Evolutionary conservation across 2,329 filamentous ascomycete genomes (phyloP), one percentile per base, ranked within the genome.

Genomic region (Sodiomyces alkalinus): DNA sequence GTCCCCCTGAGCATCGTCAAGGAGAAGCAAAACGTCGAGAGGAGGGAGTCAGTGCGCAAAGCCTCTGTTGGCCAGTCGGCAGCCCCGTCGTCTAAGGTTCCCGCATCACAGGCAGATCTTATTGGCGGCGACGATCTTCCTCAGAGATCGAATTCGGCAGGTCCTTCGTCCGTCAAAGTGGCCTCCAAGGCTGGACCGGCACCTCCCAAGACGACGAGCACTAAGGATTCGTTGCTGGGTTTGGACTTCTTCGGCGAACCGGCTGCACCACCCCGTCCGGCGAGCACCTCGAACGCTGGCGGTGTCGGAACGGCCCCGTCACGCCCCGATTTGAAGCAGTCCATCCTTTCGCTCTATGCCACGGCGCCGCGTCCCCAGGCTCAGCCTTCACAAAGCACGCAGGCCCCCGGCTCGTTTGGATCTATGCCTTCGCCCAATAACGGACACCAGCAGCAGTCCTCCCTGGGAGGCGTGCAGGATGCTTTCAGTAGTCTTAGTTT

Each of bases 321-420:
- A 25, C 68, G 90, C 36, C 86, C 87, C 3, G 90, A 98, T 48
- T 61, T 98, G 34, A 98, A 98, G 56, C 87, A 94, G 53, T 96
- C 87, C 3, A 98, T 98, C 35, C 58, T 98, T 27, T 98, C 90
- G 6, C 67, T 98, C 11, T 98, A 98, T 48, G 83, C 86, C 8
- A 80, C 82, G 6, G 72, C 73, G 5, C 80, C 85, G 2, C 80
- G 83, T 46, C 74, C 81, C n/a, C 78, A 80, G 41, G 62, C 71
- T 16, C 60, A 54, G 31, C 55, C 51, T 7, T 55, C 63, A 14
- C 60, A 54, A 29, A 59, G 63, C 32, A 51, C 55, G 23, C 41
- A 45, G 22, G 56, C 64, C 17, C 74, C 79, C 47, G 62, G 65
- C 17, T 74, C 75, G 0, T 80, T 86, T 42, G 73, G 78, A 12